Evolutionary conservation across 169 alveolate species (phyloP).

Genomic region (Babesia caballi): DNA sequence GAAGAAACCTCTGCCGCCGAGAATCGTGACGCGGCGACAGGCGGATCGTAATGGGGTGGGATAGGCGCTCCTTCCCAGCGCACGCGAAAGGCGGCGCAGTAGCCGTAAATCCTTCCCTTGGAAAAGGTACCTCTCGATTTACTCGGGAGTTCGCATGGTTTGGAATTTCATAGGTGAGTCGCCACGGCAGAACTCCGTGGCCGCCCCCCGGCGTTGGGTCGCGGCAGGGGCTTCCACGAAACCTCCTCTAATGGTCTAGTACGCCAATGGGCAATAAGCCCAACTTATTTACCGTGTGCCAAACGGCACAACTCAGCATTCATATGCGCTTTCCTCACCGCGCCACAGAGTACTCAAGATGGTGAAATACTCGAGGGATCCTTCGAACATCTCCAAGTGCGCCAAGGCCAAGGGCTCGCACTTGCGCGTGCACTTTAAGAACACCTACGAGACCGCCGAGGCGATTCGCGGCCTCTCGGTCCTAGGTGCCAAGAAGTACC

Average conservation of each 20-base stretch:
- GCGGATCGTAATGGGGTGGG: slow-evolving; percentile 36
- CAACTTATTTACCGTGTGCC: not conserved
- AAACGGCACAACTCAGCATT: not conserved
- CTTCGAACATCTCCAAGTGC: slow-evolving; percentile 57
- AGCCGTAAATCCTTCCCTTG: slow-evolving; percentile 2
- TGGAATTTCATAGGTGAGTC: slow-evolving; percentile 9
- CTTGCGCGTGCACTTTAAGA: slow-evolving; percentile 93
- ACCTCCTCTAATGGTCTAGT: too few relatives aligned
- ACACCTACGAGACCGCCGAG: slow-evolving; percentile 94
- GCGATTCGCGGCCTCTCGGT: slow-evolving; percentile 94
- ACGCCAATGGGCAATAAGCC: too few relatives aligned
- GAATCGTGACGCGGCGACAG: not conserved
- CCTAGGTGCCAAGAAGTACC: slow-evolving; percentile 88
- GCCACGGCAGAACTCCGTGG: not conserved
- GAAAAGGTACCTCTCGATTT: not conserved
- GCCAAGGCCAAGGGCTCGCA: slow-evolving; percentile 81
- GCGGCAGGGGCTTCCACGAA: not conserved
- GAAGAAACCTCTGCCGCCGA: not conserved
- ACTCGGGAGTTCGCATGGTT: not conserved
- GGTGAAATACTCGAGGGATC: slow-evolving; percentile 69
- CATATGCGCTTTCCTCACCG: not conserved
- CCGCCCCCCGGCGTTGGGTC: not conserved
- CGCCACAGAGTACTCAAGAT: slow-evolving; percentile 24
- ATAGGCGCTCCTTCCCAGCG: not conserved
- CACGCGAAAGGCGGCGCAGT: not conserved